Evolutionary conservation across 1,139 yeast genomes (phyloP).

Genomic region (Yamadazyma atlantica): DNA sequence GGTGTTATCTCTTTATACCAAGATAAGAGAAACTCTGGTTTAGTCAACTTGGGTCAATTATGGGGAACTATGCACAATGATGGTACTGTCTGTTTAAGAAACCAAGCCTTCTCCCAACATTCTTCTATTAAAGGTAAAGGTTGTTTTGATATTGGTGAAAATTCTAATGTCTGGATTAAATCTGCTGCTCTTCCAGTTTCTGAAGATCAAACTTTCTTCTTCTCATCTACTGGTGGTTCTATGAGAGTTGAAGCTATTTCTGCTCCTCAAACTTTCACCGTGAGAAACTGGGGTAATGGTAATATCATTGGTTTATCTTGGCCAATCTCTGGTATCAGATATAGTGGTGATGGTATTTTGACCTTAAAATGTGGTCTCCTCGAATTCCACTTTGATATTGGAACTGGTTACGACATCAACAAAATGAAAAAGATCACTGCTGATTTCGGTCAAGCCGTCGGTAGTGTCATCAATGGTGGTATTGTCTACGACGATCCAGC

Average conservation of each 20-base stretch:
- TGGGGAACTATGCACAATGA: slow-evolving; percentile 16
- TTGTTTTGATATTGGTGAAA: slow-evolving; percentile 20
- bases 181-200: slow-evolving; percentile 14
- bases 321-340: slow-evolving; percentile 14
- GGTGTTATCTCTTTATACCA: slow-evolving; percentile 28
- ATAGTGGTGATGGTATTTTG: slow-evolving; percentile 14
- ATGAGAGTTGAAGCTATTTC: slow-evolving; percentile 19
- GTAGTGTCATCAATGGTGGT: slow-evolving; percentile 17
- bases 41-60: slow-evolving; percentile 21
- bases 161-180: slow-evolving; percentile 17
- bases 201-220: slow-evolving; percentile 17
- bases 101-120: slow-evolving; percentile 19
- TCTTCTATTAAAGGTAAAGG: slow-evolving; percentile 20
- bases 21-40: slow-evolving; percentile 20
- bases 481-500: slow-evolving; percentile 16
- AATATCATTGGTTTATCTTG: slow-evolving; percentile 20
- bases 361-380: slow-evolving; percentile 10
- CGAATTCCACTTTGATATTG: slow-evolving; percentile 17
- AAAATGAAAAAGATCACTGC: slow-evolving; percentile 16
- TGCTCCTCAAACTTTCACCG: slow-evolving; percentile 20
- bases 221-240: slow-evolving; percentile 16
- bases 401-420: slow-evolving; percentile 18
- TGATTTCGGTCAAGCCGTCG: slow-evolving; percentile 16
- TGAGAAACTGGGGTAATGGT: slow-evolving; percentile 25
- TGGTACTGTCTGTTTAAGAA: slow-evolving; percentile 22